Base-by-base conservation (phyloP, 73 alveolate genomes). In the Paramecium biaurelia region DNA sequence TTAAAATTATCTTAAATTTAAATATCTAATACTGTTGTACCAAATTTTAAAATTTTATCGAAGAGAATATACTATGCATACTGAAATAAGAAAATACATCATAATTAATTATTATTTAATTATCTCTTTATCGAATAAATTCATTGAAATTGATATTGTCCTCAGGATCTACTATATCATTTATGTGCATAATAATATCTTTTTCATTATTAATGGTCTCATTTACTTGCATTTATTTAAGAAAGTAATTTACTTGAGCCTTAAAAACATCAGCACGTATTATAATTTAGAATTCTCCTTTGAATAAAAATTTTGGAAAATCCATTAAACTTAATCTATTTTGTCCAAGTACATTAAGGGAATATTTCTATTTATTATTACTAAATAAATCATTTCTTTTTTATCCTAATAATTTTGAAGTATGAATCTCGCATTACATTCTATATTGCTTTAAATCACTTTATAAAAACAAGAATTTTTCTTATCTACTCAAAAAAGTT, bases 101-200 rank as follows among this genome's bases (percentile, higher is more conserved):
- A 63, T 63, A 63, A 63, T 63, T 63, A 63, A 63, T 63, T 63
- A 63, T 63, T 63, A 63, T 63, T 63, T 30, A 21, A 63, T 63
- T 63, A 63, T 63, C 84, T 63, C 84, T 63, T 63, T 30, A 63
- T 63, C 45, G 84, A 63, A 63, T 63, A 63, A 63, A 63, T n/a
- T 63, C 84, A 63, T 63, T 63, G 84, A 63, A 63, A 26, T 32
- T 63, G 41, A 63, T 30, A n/a, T 63, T 63, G 28, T 63, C 84
- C 8, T 63, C 26, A 63, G 84, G 84, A 63, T 32, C 41, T n/a
- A 63, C 12, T 10, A 63, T 30, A 12, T 63, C 84, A 30, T 63
- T 26, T 63, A 63, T 63, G 41, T 63, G 45, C 45, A 30, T 26
- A 3, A 63, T 32, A 12, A 63, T 63, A 14, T 63, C 84, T 32